Evolutionary conservation across 1,284 basidiomycete genomes (phyloP), one percentile per base, ranked within the genome.

Genomic region (Rhodotorula sp.): DNA sequence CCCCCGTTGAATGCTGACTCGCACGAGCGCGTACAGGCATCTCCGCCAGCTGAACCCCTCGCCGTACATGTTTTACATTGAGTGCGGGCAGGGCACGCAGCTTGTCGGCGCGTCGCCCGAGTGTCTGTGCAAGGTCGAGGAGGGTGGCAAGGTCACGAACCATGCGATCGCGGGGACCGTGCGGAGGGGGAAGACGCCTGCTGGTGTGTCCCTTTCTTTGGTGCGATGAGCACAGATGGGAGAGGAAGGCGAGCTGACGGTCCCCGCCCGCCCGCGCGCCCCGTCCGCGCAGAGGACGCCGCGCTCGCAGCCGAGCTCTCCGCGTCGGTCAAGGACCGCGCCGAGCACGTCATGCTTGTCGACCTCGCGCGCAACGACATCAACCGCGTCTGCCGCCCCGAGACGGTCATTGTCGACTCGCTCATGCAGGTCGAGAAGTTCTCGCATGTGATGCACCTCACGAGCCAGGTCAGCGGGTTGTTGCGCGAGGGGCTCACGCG

Each of bases 351-450:
- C 81, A 99, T 99, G 97, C 87, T 99, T 66, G 94, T 99, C 67
- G 97, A 99, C 82, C 86, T 99, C 70, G 97, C 97, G 13, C 86
- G 97, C n/a, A 99, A 99, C 84, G 97, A 99, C 80, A 94, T 99
- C 75, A 98, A 97, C 82, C 89, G 97, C 34, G 93, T 99, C 36
- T 99, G 96, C 85, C 88, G 93, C 78, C 94, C 97, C 10, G 87
- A 89, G 80, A 97, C 96, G 0, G 96, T 98, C 78, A 91, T 94
- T 79, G 95, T 99, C 36, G 97, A 99, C 82, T 89, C 92, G 72
- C 86, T 99, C 67, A 97, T 99, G 94, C 85, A 86, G 73, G 83
- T 99, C 32, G 93, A 99, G 81, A 96, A 92, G 82, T 99, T 99
- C 83, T 93, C 91, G 78, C 97, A 99, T 82, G 97, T 99, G 77